Evolutionary conservation across 164 flowering plant genomes (phyloP).

Genomic region (Magnolia officinalis): DNA sequence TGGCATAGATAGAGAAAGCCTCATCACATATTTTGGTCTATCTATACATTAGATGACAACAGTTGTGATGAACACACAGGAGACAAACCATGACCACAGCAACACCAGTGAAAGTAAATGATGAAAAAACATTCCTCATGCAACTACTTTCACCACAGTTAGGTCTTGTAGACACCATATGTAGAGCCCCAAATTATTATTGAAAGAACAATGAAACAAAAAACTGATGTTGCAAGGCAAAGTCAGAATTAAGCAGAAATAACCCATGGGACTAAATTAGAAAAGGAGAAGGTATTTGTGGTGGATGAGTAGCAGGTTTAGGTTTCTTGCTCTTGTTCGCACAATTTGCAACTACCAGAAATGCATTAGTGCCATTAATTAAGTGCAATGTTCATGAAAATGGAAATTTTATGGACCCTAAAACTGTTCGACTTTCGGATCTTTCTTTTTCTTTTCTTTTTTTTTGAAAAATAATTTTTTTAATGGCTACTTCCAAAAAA

Average conservation of each 20-base stretch:
- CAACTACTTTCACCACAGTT: not conserved
- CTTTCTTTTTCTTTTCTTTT: too few relatives aligned
- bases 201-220: not conserved
- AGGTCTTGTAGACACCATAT: not conserved
- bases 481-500: too few relatives aligned
- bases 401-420: too few relatives aligned
- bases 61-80: not conserved
- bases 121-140: not conserved
- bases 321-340: not conserved
- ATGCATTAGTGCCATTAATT: too few relatives aligned
- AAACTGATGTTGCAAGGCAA: too few relatives aligned
- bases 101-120: not conserved
- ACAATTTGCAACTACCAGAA: too few relatives aligned
- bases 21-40: not conserved
- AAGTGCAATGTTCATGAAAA: too few relatives aligned
- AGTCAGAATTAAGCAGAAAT: not conserved
- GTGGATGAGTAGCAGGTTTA: not conserved
- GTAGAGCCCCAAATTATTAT: not conserved
- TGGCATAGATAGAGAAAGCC: not conserved
- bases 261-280: not conserved
- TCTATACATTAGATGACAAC: not conserved
- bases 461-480: too few relatives aligned
- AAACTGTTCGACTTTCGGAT: too few relatives aligned
- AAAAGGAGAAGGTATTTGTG: not conserved
- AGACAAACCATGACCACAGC: not conserved